Conservation (phyloP, 2,329 filamentous ascomycete genomes). For the Lithohypha guttulata region DNA sequence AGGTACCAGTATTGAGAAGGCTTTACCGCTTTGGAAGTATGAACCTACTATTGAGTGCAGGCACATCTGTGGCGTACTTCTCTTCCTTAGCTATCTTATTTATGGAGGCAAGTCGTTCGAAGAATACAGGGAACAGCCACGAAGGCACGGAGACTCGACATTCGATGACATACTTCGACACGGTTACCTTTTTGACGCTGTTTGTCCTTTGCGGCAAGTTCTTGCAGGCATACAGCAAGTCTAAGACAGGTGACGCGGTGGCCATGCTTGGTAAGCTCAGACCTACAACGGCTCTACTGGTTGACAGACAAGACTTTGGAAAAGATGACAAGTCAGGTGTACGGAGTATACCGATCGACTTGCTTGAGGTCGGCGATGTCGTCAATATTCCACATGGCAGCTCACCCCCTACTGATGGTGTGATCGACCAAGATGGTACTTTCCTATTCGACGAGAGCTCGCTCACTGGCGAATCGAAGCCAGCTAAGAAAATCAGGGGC, state of each 20-base stretch:
- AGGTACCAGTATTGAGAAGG: conserved; percentile 58
- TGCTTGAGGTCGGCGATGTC: conserved; percentile 62
- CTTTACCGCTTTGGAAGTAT: conserved; percentile 95
- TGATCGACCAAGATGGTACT: conserved; percentile 44
- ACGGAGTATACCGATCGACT: conserved; percentile 48
- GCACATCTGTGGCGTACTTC: conserved; percentile 78
- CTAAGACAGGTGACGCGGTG: conserved; percentile 78
- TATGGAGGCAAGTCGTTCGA: conserved; percentile 43
- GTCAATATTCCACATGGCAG: conserved; percentile 68
- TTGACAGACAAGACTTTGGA: conserved; percentile 28
- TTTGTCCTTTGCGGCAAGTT: conserved; percentile 60
- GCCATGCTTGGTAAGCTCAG: conserved; percentile 66
- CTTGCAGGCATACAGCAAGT: conserved; percentile 77
- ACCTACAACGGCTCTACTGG: conserved; percentile 63
- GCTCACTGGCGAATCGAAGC: conserved; percentile 52
- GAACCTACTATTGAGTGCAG: conserved; percentile 86
- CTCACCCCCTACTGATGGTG: conserved; percentile 76
- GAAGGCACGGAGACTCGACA: conserved; percentile 8
- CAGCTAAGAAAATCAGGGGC: conserved; percentile 32
- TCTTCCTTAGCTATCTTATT: conserved; percentile 71
- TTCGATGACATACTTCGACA: conserved; percentile 63
- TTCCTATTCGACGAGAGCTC: conserved; percentile 80
- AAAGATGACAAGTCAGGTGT: conserved; percentile 19
- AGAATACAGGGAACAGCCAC: conserved; percentile 10
- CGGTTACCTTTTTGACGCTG: conserved; percentile 81